Base-by-base conservation (phyloP, 116 monocot species). In the Phalaenopsis hybrid region DNA sequence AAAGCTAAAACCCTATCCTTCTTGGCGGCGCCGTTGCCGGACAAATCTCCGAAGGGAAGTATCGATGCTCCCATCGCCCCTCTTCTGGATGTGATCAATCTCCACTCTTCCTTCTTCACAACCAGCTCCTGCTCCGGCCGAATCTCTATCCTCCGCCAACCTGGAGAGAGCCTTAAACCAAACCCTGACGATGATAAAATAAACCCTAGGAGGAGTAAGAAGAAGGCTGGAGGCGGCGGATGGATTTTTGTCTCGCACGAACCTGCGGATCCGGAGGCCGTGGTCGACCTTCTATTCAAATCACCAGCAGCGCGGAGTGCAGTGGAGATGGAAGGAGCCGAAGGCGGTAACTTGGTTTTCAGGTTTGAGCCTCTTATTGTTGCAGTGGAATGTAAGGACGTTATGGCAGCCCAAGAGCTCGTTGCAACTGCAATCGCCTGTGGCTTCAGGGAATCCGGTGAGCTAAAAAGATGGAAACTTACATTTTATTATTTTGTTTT, bases 61-160 rank as follows among this genome's bases (percentile, higher is more conserved):
- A 81, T 97, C 12, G 97, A 94, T 82, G 86, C 79, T 1, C 91
- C 92, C 52, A 91, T 97, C 79, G 78, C 88, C 51, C 90, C 94
- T 2, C 88, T 97, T 44, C 83, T 97, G 80, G 84, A 84, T 67
- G 83, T 81, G 81, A 83, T 97, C 83, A 97, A 97, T 85, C 46
- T 46, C 51, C 87, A 92, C 76, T 86, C 89, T 6, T 87, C 89
- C 73, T 86, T 85, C 90, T 94, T 97, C 91, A 97, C 97, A 85
- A 97, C 97, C 80, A 91, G 90, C 87, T 97, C 97, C 75, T 97
- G 94, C 87, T 97, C 97, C 87, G 97, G 97, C 34, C 94, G 97
- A 70, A 89, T 97, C 84, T 92, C 97, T 85, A 89, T 97, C 86
- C 91, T 97, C 83, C 79, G 83, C 65, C 93, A 90, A 75, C 83